phyloP scores from a whole-genome alignment of 768 basidiomycete species.

The Mycena haematopus region DNA sequence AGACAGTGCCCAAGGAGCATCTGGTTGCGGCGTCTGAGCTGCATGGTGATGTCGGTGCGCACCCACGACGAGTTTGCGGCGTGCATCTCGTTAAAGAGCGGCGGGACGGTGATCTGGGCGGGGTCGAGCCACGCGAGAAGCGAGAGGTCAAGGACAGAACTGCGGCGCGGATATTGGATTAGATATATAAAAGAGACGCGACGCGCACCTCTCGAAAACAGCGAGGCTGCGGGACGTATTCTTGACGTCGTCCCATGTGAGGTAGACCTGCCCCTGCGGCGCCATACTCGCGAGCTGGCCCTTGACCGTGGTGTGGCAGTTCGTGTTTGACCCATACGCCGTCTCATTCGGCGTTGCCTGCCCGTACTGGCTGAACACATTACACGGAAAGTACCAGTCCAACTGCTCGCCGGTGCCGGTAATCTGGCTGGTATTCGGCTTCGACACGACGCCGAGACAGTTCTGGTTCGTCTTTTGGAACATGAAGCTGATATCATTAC shows the following conservation, averaged over 20 bases:
- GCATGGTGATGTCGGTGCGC: conserved; percentile 88
- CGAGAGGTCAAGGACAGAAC: conserved; percentile 86
- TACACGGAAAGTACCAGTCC: conserved; percentile 99
- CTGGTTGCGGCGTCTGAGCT: conserved; percentile 74
- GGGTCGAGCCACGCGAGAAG: conserved; percentile 86
- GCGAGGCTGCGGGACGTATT: conserved; percentile 78
- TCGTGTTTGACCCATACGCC: conserved; percentile 64
- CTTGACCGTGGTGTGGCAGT: conserved; percentile 71
- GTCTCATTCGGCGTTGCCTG: conserved; percentile 68
- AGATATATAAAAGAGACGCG: not conserved
- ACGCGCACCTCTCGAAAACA: conserved; percentile 88
- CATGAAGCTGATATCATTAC: conserved; percentile 92
- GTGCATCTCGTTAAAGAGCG: conserved; percentile 82
- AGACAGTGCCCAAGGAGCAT: conserved; percentile 78
- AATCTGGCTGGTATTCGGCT: conserved; percentile 68
- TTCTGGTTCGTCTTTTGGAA: conserved; percentile 92
- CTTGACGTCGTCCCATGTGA: conserved; percentile 87
- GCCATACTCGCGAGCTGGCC: conserved; percentile 55
- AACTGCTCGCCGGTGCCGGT: conserved; percentile 61
- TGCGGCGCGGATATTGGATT: conserved; percentile 37
- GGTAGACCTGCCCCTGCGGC: conserved; percentile 88
- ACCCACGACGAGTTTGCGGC: conserved; percentile 72
- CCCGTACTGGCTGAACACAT: conserved; percentile 80
- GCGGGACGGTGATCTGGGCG: conserved; percentile 82
- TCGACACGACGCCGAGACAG: conserved; percentile 79